Conservation (phyloP, 2,329 filamentous ascomycete genomes). For the Pseudogymnoascus sp. region DNA sequence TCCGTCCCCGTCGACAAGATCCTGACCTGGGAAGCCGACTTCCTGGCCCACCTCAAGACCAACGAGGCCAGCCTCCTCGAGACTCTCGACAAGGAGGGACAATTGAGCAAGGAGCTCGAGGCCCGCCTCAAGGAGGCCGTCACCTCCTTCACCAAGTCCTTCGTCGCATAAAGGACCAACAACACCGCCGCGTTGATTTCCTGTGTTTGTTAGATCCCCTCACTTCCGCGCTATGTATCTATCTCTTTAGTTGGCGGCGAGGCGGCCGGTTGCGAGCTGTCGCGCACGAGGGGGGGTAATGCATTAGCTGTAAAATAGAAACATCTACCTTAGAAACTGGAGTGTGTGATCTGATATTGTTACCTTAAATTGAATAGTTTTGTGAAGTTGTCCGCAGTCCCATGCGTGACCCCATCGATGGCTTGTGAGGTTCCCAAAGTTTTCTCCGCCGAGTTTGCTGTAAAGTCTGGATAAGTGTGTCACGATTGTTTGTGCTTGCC, state of each 20-base stretch:
- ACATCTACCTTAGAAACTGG: constrained; percentile 11
- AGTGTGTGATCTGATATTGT: constrained; percentile 9
- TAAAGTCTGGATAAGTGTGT: background rate
- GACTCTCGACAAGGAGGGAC: constrained; percentile 91
- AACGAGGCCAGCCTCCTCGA: constrained; percentile 79
- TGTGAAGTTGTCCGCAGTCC: background rate
- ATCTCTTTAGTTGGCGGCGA: constrained; percentile 9
- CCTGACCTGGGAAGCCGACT: constrained; percentile 87
- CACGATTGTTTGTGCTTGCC: background rate
- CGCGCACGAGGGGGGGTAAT: constrained; percentile 10
- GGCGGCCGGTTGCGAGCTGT: constrained; percentile 7
- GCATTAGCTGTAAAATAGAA: constrained; percentile 12
- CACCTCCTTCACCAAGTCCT: constrained; percentile 85
- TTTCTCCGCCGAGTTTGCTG: background rate
- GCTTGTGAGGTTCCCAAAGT: background rate
- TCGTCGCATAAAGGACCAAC: constrained; percentile 39
- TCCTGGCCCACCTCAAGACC: constrained; percentile 83
- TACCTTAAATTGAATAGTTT: constrained; percentile 8
- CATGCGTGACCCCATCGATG: background rate
- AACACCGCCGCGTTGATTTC: constrained; percentile 12
- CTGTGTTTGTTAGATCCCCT: constrained; percentile 9
- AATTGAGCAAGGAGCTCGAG: constrained; percentile 91
- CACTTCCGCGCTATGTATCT: constrained; percentile 9
- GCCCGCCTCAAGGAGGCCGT: constrained; percentile 71
- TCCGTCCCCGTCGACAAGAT: constrained; percentile 83